phyloP scores from a whole-genome alignment of 2,329 filamentous ascomycete genomes.

The Emericellopsis atlantica region DNA sequence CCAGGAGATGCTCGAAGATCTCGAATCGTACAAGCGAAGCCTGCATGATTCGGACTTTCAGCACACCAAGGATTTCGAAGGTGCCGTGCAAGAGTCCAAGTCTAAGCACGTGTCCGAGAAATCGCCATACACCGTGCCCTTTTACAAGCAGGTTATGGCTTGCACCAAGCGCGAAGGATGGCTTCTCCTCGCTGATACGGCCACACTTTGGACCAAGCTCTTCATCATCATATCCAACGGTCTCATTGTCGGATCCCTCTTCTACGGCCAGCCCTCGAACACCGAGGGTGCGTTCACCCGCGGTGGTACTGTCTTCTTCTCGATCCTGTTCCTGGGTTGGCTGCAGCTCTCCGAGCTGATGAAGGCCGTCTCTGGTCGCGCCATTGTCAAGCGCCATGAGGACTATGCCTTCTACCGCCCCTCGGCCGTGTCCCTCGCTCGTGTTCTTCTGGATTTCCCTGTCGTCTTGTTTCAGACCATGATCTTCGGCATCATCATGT shows the following conservation, averaged over 20 bases:
- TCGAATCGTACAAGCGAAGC: slow-evolving; percentile 32
- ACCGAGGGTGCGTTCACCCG: slow-evolving; percentile 51
- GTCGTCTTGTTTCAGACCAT: slow-evolving; percentile 48
- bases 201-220: slow-evolving; percentile 64
- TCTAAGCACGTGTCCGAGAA: slow-evolving; percentile 22
- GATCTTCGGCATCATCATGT: slow-evolving; percentile 58
- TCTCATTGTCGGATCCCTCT: slow-evolving; percentile 67
- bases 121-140: slow-evolving; percentile 59
- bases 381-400: slow-evolving; percentile 37
- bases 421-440: slow-evolving; percentile 39
- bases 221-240: slow-evolving; percentile 65
- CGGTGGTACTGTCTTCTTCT: slow-evolving; percentile 33
- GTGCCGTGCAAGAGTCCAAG: slow-evolving; percentile 56
- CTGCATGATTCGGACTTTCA: slow-evolving; percentile 39
- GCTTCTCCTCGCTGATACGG: slow-evolving; percentile 48
- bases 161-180: slow-evolving; percentile 65
- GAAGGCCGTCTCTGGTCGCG: slow-evolving; percentile 60
- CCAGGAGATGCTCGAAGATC: slow-evolving; percentile 44
- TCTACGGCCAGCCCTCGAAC: slow-evolving; percentile 51
- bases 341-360: slow-evolving; percentile 68
- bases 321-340: slow-evolving; percentile 41
- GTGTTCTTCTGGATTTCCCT: slow-evolving; percentile 44
- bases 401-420: slow-evolving; percentile 40
- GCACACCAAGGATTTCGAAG: slow-evolving; percentile 53
- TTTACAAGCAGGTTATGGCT: slow-evolving; percentile 56